These are phyloP conservation scores for Verticillium longisporum DNA, from an alignment of 2,329 filamentous ascomycete species.

Conservation along the genomic window DNA sequence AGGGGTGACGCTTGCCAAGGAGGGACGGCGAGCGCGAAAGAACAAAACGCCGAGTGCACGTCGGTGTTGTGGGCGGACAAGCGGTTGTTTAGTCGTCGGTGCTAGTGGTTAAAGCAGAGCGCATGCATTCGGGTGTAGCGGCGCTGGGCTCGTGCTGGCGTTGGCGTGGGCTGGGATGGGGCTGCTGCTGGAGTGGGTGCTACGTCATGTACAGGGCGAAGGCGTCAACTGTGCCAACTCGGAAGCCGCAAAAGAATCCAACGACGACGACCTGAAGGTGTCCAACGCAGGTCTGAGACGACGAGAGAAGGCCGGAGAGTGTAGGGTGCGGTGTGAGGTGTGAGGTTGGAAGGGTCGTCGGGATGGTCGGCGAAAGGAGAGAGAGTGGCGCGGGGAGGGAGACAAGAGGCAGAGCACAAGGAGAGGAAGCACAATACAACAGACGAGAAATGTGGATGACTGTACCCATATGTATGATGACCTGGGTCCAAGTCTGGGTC, in stretches of 20 bases:
- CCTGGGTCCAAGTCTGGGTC: not conserved
- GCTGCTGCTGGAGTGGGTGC: not conserved
- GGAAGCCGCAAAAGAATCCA: not conserved
- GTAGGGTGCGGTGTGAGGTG: not conserved
- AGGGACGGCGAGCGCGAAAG: not conserved
- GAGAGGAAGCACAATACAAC: not conserved
- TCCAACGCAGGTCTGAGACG: not conserved
- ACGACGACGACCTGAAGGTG: not conserved
- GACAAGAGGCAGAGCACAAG: not conserved
- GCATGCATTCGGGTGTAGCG: not conserved
- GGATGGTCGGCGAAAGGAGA: not conserved
- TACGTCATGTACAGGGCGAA: not conserved
- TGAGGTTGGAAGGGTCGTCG: not conserved
- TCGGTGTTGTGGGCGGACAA: not conserved
- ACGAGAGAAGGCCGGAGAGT: not conserved
- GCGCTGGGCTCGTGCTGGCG: not conserved
- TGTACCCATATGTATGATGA: slow-evolving; percentile 2
- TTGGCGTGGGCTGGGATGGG: not conserved
- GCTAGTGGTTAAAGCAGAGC: not conserved
- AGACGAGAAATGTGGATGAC: not conserved
- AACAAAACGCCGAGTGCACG: not conserved
- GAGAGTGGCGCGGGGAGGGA: not conserved
- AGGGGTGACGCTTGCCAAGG: not conserved
- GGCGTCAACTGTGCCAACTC: not conserved
- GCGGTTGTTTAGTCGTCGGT: not conserved